phyloP scores from a whole-genome alignment of 768 basidiomycete species.

The Gautieria morchelliformis region DNA sequence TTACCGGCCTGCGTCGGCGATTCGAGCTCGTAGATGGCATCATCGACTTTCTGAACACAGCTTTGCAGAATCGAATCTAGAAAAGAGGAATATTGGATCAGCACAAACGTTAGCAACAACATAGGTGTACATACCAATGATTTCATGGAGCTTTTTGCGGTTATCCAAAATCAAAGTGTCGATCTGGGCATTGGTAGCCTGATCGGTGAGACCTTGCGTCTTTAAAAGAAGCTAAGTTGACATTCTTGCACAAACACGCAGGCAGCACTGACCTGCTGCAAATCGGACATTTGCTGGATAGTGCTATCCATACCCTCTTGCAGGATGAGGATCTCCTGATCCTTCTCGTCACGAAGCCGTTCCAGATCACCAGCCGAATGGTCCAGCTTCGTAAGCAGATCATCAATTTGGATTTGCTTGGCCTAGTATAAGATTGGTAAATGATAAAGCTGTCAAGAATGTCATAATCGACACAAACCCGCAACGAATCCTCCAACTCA shows the following conservation, averaged over 20 bases:
- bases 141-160: conserved; percentile 94
- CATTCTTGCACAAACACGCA: conserved; percentile 4
- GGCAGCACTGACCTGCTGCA: conserved; percentile 56
- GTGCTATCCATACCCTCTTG: conserved; percentile 94
- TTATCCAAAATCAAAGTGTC: conserved; percentile 95
- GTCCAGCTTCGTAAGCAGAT: conserved; percentile 75
- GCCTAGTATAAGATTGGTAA: conserved; percentile 37
- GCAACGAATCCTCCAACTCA: conserved; percentile 92
- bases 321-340: conserved; percentile 90
- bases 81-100: conserved; percentile 6
- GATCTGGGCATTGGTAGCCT: conserved; percentile 93
- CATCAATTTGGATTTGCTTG: conserved; percentile 96
- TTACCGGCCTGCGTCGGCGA: conserved; percentile 93
- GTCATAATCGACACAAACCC: conserved; percentile 39
- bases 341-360: conserved; percentile 85
- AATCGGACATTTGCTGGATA: conserved; percentile 76
- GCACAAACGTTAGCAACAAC: neutral
- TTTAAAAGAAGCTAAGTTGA: conserved; percentile 20
- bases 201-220: conserved; percentile 78
- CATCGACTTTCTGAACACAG: conserved; percentile 94
- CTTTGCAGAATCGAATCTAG: conserved; percentile 93
- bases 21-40: conserved; percentile 95
- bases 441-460: neutral
- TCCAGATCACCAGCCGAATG: conserved; percentile 67
- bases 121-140: conserved; percentile 60